Evolutionary conservation across 345 rosid genomes (phyloP).

Genomic region (Lepidium sativum): DNA sequence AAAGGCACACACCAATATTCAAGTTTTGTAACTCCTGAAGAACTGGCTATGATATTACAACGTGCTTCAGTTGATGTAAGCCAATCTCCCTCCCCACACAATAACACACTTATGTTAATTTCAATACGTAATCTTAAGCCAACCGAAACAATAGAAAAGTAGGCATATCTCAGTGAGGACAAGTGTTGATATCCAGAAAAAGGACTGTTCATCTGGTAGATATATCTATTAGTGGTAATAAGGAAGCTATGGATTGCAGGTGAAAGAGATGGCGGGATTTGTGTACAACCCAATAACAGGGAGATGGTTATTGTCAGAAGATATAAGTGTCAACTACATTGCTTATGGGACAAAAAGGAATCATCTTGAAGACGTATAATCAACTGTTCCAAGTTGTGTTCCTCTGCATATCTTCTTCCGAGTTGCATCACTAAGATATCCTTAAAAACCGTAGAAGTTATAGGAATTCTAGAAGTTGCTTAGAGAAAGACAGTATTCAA

Average conservation of each 20-base stretch:
- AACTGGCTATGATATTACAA: conserved; percentile 50
- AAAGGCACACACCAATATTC: conserved; percentile 90
- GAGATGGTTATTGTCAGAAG: conserved; percentile 68
- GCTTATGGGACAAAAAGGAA: conserved; percentile 48
- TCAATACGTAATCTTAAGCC: not conserved
- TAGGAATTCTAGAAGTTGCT: not conserved
- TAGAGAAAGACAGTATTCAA: not conserved
- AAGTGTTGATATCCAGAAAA: not conserved
- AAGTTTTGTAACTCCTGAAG: conserved; percentile 76
- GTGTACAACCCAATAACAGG: conserved; percentile 60
- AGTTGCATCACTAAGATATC: not conserved
- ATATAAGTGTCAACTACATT: conserved; percentile 58
- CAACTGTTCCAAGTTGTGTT: not conserved
- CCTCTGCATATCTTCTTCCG: not conserved
- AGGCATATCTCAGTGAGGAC: not conserved
- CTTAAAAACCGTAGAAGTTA: not conserved
- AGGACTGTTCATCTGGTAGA: not conserved
- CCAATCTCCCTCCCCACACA: not conserved
- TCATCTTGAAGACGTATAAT: not conserved
- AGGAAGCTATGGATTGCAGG: conserved; percentile 33
- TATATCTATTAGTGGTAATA: not conserved
- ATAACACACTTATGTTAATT: not conserved
- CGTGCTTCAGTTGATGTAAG: conserved; percentile 59
- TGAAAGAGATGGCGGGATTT: conserved; percentile 86
- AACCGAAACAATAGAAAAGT: not conserved